Evolutionary conservation across 116 monocot species (phyloP).

Genomic region (Phalaenopsis hybrid): DNA sequence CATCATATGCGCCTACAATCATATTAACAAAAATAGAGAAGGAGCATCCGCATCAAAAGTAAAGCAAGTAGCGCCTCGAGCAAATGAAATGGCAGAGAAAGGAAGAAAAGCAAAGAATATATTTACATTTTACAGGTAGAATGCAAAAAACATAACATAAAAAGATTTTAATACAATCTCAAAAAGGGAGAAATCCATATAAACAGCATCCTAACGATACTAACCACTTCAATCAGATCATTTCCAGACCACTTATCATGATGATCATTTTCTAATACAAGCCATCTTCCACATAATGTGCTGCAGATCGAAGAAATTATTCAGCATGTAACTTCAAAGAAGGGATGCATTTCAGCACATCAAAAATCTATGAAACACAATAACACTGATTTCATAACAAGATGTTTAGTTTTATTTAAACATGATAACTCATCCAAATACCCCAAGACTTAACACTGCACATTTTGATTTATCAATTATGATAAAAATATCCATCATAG

Average conservation of each 20-base stretch:
- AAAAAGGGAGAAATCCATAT: not conserved
- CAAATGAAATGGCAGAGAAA: not conserved
- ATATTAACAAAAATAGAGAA: not conserved
- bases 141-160: not conserved
- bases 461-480: too few relatives aligned
- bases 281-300: constrained; percentile 34
- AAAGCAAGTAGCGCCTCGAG: not conserved
- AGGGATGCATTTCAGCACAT: not conserved
- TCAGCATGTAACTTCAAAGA: not conserved
- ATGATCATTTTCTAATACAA: constrained; percentile 64
- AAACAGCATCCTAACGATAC: constrained; percentile 1
- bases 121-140: not conserved
- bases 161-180: constrained; percentile 1
- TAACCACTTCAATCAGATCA: constrained; percentile 58
- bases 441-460: not conserved
- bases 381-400: not conserved
- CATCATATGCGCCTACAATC: not conserved
- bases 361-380: not conserved
- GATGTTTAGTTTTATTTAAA: not conserved
- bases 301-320: not conserved
- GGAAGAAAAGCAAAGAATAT: not conserved
- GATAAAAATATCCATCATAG: too few relatives aligned
- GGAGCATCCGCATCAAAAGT: not conserved
- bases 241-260: constrained; percentile 28
- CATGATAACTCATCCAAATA: not conserved